Evolutionary conservation across 164 flowering plant species (phyloP).

Genomic region (Euptelea pleiosperma): DNA sequence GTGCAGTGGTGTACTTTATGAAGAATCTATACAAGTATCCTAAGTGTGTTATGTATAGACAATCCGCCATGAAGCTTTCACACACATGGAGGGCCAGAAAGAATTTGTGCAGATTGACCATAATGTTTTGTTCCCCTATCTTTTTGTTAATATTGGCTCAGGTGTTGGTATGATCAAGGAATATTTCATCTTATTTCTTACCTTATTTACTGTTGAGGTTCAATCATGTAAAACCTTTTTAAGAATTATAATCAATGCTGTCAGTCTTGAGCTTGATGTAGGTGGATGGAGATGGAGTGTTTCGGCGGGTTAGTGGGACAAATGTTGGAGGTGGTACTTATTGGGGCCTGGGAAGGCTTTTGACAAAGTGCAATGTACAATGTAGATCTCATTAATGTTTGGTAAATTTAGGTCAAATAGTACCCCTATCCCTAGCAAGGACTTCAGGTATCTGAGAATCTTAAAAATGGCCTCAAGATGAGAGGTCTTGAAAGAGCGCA

Average conservation of each 20-base stretch:
- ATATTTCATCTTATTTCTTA: slow-evolving; percentile 1
- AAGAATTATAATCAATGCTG: background rate
- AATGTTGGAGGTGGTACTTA: slow-evolving; percentile 97
- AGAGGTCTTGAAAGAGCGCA: too few species aligned
- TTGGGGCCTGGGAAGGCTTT: slow-evolving; percentile 84
- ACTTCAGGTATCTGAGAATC: too few species aligned
- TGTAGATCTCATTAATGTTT: too few species aligned
- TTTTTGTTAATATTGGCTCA: too few species aligned
- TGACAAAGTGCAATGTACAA: slow-evolving; percentile 91
- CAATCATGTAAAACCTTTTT: background rate
- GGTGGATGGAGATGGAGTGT: slow-evolving; percentile 92
- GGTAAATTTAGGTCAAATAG: too few species aligned
- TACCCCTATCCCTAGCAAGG: too few species aligned
- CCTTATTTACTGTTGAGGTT: background rate
- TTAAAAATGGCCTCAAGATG: too few species aligned
- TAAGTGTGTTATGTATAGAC: slow-evolving; percentile 42
- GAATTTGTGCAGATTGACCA: too few species aligned
- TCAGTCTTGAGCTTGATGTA: slow-evolving; percentile 19
- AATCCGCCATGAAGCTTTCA: slow-evolving; percentile 98
- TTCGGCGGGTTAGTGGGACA: slow-evolving; percentile 89
- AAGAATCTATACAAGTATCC: background rate
- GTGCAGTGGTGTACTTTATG: too few species aligned
- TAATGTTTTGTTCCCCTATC: too few species aligned
- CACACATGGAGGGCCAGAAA: too few species aligned
- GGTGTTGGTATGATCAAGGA: slow-evolving; percentile 97